Evolutionary conservation across 257 asterid species (phyloP).

Genomic region (Leptodermis oblonga): DNA sequence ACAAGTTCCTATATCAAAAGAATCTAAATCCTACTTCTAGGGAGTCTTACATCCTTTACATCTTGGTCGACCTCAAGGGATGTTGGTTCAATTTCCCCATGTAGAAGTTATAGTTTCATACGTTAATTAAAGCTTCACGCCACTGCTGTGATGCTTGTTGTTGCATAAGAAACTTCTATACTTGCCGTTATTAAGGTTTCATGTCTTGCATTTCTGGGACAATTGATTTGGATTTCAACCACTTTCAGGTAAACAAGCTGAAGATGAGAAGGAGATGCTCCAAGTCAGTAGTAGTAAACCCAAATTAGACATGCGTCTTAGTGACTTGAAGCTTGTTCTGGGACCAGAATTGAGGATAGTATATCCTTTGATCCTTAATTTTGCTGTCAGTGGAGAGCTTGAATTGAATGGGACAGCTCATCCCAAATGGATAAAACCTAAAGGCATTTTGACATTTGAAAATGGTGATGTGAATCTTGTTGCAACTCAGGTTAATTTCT

Average conservation of each 20-base stretch:
- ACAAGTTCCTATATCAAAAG: neutral
- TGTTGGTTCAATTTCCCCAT: neutral
- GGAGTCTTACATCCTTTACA: neutral
- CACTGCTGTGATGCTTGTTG: neutral
- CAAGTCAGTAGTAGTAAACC: constrained; percentile 70
- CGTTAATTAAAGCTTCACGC: neutral
- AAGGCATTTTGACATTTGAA: constrained; percentile 80
- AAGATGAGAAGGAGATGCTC: constrained; percentile 74
- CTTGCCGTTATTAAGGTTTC: neutral
- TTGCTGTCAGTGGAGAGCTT: constrained; percentile 95
- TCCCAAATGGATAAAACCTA: constrained; percentile 90
- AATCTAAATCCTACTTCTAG: constrained; percentile 1
- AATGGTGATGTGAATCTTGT: constrained; percentile 98
- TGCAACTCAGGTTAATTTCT: constrained; percentile 79
- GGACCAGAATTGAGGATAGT: constrained; percentile 94
- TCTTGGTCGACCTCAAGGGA: neutral
- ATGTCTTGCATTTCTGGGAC: neutral
- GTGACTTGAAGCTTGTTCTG: constrained; percentile 72
- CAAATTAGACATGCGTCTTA: constrained; percentile 72
- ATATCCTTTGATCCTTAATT: constrained; percentile 93
- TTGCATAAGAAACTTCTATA: neutral
- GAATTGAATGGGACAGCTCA: constrained; percentile 94
- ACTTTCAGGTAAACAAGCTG: constrained; percentile 65
- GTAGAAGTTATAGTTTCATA: neutral
- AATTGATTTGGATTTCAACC: constrained; percentile 16